Base-by-base conservation (phyloP, 2,329 filamentous ascomycete species). In the Trichoderma sp. region DNA sequence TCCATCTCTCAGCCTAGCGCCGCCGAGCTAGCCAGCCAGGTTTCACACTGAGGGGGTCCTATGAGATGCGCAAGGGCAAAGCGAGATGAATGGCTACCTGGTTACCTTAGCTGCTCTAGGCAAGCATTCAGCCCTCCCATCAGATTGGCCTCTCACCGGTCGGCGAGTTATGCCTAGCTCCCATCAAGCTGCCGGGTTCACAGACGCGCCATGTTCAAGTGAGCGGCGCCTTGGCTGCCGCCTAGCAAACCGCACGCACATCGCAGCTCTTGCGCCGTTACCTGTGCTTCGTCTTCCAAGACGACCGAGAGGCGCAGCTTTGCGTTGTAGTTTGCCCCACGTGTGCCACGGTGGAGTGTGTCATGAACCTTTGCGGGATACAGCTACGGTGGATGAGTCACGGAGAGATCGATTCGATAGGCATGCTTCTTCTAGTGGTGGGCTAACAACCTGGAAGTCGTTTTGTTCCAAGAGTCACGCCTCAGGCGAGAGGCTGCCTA, bases 261-360 rank as follows among this genome's bases (percentile, higher is more conserved):
- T 27, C 19, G 29, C 37, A 57, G 27, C 61, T 65, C 37, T 35
- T n/a, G 5, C 34, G 35, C 52, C 37, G 61, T 59, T 59, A 68
- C n/a, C n/a, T 60, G 63, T 19, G n/a, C 57, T 35, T 54, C 5
- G 10, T 59, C 54, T 59, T 52, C 39, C 60, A 56, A 22, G 13
- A 53, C 32, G 19, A 10, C 42, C 42, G 42, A 48, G 61, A 54
- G 64, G 71, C 72, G 71, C 72, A 76, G 74, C 73, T 76, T 48
- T 73, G 68, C 66, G 42, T 35, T 53, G 25, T 65, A 67, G 60
- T 60, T 68, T 60, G 67, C 63, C 67, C 63, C 63, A 66, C 63
- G 67, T 68, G 61, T 68, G 61, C 29, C 35, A 19, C 22, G 25
- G 57, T 29, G 22, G n/a, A 50, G 48, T 54, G 45, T 54, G 64